These are phyloP conservation scores for Tetramitus jugosus DNA, from an alignment of 208 protist genomes.

Conservation along the genomic window DNA sequence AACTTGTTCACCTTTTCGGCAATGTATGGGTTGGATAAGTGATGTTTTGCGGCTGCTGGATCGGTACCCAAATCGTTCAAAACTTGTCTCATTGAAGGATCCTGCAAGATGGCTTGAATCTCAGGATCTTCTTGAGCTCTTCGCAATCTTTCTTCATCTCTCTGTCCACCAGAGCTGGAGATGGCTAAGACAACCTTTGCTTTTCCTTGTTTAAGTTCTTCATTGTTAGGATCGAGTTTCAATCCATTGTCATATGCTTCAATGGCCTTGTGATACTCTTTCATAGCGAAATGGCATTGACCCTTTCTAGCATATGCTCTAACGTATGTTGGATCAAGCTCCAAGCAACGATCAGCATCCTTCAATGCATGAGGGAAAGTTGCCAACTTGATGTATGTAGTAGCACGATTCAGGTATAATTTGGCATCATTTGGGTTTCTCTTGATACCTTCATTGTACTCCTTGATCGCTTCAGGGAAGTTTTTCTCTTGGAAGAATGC, in stretches of 20 bases:
- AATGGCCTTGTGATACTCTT: conserved; percentile 88
- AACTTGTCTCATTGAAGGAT: conserved; percentile 38
- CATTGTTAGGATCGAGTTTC: conserved; percentile 70
- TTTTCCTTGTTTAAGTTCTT: conserved; percentile 36
- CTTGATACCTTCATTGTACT: conserved; percentile 82
- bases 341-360: conserved; percentile 87
- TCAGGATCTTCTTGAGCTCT: conserved; percentile 86
- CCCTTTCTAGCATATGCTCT: conserved; percentile 65
- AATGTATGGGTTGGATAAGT: conserved; percentile 74
- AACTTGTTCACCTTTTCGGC: conserved; percentile 87
- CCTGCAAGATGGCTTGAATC: conserved; percentile 71
- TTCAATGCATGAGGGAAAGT: conserved; percentile 81
- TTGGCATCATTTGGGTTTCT: conserved; percentile 83
- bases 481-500: conserved; percentile 84
- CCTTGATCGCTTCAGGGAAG: conserved; percentile 81
- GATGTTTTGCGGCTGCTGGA: conserved; percentile 29
- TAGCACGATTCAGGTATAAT: conserved; percentile 85
- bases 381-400: conserved; percentile 88
- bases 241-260: conserved; percentile 86
- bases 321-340: conserved; percentile 79
- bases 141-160: conserved; percentile 70
- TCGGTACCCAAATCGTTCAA: conserved; percentile 37
- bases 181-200: not conserved
- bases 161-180: conserved; percentile 28
- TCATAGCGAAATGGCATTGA: conserved; percentile 78